Base-by-base conservation (phyloP, 2,329 filamentous ascomycete species). In the Arthrobotrys entomopaga region DNA sequence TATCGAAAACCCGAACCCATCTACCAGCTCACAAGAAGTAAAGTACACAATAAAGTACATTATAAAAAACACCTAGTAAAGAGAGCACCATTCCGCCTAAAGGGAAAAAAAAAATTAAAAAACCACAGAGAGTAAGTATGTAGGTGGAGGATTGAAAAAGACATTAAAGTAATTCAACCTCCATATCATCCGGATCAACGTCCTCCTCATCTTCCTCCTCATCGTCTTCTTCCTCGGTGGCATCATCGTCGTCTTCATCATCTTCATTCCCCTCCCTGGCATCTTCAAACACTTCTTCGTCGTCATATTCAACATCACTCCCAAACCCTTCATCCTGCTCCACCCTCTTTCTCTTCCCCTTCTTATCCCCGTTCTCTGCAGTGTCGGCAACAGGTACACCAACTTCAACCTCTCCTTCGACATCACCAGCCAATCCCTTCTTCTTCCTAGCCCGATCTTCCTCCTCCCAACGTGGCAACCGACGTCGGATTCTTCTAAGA, bases 391-490 rank as follows among this genome's bases (percentile, higher is more conserved):
- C 63, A 87, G 81, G 16, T 86, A 83, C 1, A 84, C 84, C 2
- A 85, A 80, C 19, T n/a, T 83, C 82, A 10, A 80, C 78, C 3
- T 19, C 34, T 40, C 13, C 34, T 40, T 73, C 70, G 0, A 34
- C 57, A 38, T 74, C 63, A 0, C 29, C 63, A 22, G 40, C 16
- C 15, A 57, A 24, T 7, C 49, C 70, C 43, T 58, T 74, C 58
- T 64, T 74, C 63, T 64, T 74, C 52, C 58, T 64, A 3, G 70
- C 70, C n/a, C 82, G 82, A 10, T 81, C 82, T 1, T 82, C 81
- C n/a, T 83, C 82, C 54, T 88, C 85, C 91, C 91, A 94, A 34
- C 91, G 86, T 60, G 86, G 83, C n/a, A 94, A 82, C 46, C 91
- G 85, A 26, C 91, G 85, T 19, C 85, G 83, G 0, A 86, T 85